Base-by-base conservation (phyloP, 257 asterid species). In the Apocynum venetum region DNA sequence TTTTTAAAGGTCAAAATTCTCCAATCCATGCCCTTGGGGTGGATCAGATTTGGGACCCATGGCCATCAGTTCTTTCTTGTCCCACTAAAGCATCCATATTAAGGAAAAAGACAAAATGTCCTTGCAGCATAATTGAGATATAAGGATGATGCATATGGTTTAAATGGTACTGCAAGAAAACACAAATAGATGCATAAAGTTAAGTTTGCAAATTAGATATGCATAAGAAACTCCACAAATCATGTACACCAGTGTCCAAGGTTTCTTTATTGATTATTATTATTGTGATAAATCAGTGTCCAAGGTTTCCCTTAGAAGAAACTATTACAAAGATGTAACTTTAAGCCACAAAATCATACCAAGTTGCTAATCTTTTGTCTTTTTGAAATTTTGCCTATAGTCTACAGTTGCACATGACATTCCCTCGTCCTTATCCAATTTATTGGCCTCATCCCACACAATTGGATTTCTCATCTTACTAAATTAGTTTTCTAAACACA, bases 281-380 rank as follows among this genome's bases (percentile, higher is more conserved):
- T 25, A 25, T 25, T 25, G 31, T 25, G 31, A 25, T 25, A 25
- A 25, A 25, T 25, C 19, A 19, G 15, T 66, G 4, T 51, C 19
- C 31, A 8, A 67, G 31, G 80, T 67, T 67, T 55, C 64, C n/a
- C 59, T 44, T 53, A 14, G n/a, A 53, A n/a, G 64, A 36, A 67
- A 66, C 56, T 68, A 46, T 56, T 77, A 9, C 43, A 31, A 77
- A n/a, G 35, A 68, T 9, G 47, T 36, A 43, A 8, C 3, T n/a
- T 19, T 2, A 70, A 52, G 17, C 81, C 71, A 77, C 71, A 70
- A 2, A 38, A 46, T 70, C 76, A 35, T 4, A 35, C 59, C 81
- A 59, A 78, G 44, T 46, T 57, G 81, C 72, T 57, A 31, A 19
- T 25, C n/a, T 36, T 44, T 78, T 59, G 81, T 77, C 81, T 52